Conservation (phyloP, 768 basidiomycete species). For the Dendrothele bispora region DNA sequence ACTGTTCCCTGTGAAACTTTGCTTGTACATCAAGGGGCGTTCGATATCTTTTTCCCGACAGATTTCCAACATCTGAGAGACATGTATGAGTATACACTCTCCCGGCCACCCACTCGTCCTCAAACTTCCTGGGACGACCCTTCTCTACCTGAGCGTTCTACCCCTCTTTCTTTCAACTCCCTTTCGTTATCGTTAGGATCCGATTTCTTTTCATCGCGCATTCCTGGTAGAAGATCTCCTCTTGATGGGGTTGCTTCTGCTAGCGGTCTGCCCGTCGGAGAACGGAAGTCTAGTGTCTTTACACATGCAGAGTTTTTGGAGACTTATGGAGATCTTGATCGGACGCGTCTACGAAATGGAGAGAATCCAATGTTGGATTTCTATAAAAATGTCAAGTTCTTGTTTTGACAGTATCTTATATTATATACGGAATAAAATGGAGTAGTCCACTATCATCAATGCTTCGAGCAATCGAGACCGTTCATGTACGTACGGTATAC, state of each 20-base stretch:
- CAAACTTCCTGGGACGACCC: conserved; percentile 25
- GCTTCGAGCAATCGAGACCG: neutral
- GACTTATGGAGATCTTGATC: conserved; percentile 74
- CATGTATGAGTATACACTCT: conserved; percentile 86
- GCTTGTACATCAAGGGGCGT: conserved; percentile 92
- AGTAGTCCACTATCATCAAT: no score
- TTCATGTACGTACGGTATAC: conserved; percentile 59
- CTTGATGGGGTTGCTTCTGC: conserved; percentile 72
- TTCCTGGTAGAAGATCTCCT: conserved; percentile 55
- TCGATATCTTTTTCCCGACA: conserved; percentile 99
- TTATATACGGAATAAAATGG: no score
- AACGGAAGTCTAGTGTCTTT: conserved; percentile 80
- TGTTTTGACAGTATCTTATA: conserved; percentile 63
- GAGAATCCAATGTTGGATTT: conserved; percentile 89
- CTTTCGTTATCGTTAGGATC: conserved; percentile 53
- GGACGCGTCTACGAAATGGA: conserved; percentile 74
- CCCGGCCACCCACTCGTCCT: conserved; percentile 42
- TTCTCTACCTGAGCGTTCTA: conserved; percentile 38
- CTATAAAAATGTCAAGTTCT: conserved; percentile 92
- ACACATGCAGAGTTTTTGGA: conserved; percentile 88
- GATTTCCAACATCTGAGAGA: conserved; percentile 81
- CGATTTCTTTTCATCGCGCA: conserved; percentile 73
- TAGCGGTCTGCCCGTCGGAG: conserved; percentile 78
- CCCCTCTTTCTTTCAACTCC: conserved; percentile 52
- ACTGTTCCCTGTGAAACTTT: conserved; percentile 90